A percentile compares a stretch with the other conserved stretches of the same genome.
phyloP scores from a whole-genome alignment of 768 basidiomycete genomes.

The Lentinula edodes region DNA sequence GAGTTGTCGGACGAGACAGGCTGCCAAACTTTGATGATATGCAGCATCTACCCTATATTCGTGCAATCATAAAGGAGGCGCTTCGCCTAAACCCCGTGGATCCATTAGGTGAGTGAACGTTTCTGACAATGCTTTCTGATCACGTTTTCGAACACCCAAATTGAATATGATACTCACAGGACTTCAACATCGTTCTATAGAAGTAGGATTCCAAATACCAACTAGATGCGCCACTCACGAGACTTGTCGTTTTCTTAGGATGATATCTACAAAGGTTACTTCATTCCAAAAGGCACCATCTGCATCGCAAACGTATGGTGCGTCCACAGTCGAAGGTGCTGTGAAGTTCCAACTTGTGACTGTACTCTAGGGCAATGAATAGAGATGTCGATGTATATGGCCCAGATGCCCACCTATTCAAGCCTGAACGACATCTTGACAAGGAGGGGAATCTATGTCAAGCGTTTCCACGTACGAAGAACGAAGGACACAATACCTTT shows the following conservation, averaged over 20 bases:
- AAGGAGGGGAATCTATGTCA: not conserved
- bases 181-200: not conserved
- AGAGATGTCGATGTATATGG: not conserved
- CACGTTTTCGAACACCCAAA: too few relatives aligned
- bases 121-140: too few relatives aligned
- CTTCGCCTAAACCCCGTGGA: not conserved
- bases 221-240: not conserved
- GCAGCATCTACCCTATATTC: constrained; percentile 10
- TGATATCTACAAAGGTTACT: constrained; percentile 1
- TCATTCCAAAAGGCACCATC: not conserved
- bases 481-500: constrained; percentile 8
- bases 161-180: not conserved
- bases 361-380: not conserved
- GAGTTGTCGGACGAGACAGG: constrained; percentile 13
- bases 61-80: constrained; percentile 5
- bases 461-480: not conserved
- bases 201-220: not conserved
- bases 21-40: constrained; percentile 9
- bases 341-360: not conserved
- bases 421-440: constrained; percentile 2
- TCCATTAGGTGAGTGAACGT: not conserved
- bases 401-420: not conserved
- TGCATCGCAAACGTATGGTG: not conserved
- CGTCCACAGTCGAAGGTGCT: not conserved
- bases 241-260: not conserved